Percentiles rank a stretch among this genome's conserved stretches.
phyloP scores from a whole-genome alignment of 2,329 filamentous ascomycete species.

The Tetracladium maxilliforme region DNA sequence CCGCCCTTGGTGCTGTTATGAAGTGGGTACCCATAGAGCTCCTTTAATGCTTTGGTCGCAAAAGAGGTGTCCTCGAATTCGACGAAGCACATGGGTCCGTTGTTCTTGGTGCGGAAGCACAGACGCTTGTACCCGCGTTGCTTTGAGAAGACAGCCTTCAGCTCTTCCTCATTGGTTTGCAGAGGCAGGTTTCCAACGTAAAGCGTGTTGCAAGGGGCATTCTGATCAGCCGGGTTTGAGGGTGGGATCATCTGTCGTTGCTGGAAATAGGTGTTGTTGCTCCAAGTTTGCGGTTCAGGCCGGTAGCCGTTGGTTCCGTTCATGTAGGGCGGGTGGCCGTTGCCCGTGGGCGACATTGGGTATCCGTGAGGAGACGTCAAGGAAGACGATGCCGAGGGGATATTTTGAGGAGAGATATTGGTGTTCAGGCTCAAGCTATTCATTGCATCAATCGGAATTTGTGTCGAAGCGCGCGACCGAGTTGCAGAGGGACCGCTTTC shows the following conservation, averaged over 20 bases:
- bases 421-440: slow-evolving; percentile 58
- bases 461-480: slow-evolving; percentile 51
- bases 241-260: slow-evolving; percentile 61
- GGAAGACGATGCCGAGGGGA: no score
- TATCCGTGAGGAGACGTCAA: slow-evolving; percentile 19
- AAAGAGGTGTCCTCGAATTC: slow-evolving; percentile 92
- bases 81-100: slow-evolving; percentile 97
- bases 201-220: slow-evolving; percentile 92
- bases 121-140: slow-evolving; percentile 91
- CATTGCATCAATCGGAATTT: slow-evolving; percentile 56
- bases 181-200: slow-evolving; percentile 95
- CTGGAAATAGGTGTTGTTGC: slow-evolving; percentile 42
- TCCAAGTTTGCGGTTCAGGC: slow-evolving; percentile 37
- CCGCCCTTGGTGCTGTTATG: slow-evolving; percentile 91
- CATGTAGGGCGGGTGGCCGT: slow-evolving; percentile 15
- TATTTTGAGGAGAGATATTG: slow-evolving; percentile 25
- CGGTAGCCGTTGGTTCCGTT: slow-evolving; percentile 21
- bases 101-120: slow-evolving; percentile 87
- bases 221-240: slow-evolving; percentile 88
- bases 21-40: slow-evolving; percentile 74
- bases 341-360: slow-evolving; percentile 44
- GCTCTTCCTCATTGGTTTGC: slow-evolving; percentile 86
- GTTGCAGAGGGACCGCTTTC: slow-evolving; percentile 45
- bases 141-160: slow-evolving; percentile 86
- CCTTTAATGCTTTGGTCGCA: slow-evolving; percentile 79